These are phyloP conservation scores for Plasmodium relictum DNA, from an alignment of 169 alveolate genomes.

Conservation along the genomic window DNA sequence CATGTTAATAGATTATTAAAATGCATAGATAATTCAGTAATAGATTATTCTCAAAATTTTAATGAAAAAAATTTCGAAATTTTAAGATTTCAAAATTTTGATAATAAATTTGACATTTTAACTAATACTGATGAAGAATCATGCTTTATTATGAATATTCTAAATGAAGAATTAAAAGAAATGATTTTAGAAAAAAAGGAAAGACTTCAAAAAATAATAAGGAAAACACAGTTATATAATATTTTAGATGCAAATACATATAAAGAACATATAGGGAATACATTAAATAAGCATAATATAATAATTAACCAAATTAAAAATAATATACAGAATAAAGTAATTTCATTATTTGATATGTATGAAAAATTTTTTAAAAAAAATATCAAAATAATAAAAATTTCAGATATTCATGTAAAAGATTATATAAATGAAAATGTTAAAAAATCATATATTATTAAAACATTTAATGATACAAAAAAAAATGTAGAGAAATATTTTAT, in stretches of 20 bases:
- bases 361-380: conserved; percentile 37
- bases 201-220: conserved; percentile 41
- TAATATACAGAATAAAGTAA: conserved; percentile 27
- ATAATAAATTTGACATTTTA: conserved; percentile 23
- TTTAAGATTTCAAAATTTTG: conserved; percentile 36
- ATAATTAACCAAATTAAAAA: conserved; percentile 38
- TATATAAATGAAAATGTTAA: conserved; percentile 32
- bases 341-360: conserved; percentile 44
- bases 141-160: conserved; percentile 46
- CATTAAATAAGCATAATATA: conserved; percentile 46
- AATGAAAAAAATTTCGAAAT: conserved; percentile 58
- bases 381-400: conserved; percentile 40
- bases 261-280: conserved; percentile 55
- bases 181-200: conserved; percentile 70
- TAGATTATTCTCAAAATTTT: conserved; percentile 33
- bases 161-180: conserved; percentile 56
- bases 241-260: conserved; percentile 22
- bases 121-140: conserved; percentile 65
- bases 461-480: conserved; percentile 42
- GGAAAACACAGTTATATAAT: conserved; percentile 24
- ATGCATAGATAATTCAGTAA: conserved; percentile 26
- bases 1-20: conserved; percentile 50
- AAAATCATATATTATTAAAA: conserved; percentile 22
- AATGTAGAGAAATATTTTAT: conserved; percentile 54
- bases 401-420: conserved; percentile 28